A percentile compares a stretch with the other conserved stretches of the same genome.
Conservation (phyloP, 2,329 filamentous ascomycete genomes). For the Daldinia sp. region DNA sequence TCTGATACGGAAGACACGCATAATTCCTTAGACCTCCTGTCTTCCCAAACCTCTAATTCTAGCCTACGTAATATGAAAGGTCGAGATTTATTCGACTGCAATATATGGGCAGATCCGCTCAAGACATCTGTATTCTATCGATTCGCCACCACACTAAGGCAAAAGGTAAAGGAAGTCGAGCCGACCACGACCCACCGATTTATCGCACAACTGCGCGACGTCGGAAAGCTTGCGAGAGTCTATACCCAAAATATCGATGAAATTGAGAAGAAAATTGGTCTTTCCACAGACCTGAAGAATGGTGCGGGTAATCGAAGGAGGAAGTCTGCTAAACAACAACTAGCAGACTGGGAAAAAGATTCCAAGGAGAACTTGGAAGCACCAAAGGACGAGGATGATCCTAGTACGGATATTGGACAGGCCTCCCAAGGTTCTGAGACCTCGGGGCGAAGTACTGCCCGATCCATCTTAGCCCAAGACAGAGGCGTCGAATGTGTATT, state of each 20-base stretch:
- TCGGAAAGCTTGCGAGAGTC: conserved; percentile 75
- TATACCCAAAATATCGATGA: conserved; percentile 84
- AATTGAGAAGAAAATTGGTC: conserved; percentile 76
- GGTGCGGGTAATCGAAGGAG: conserved; percentile 72
- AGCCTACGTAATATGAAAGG: conserved; percentile 74
- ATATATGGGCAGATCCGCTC: conserved; percentile 75
- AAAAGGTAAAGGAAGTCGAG: conserved; percentile 71
- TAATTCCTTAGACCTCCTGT: conserved; percentile 55
- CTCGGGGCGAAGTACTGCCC: conserved; percentile 35
- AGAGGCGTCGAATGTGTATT: conserved; percentile 75
- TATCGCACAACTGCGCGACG: conserved; percentile 74
- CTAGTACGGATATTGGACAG: conserved; percentile 40
- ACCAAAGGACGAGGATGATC: conserved; percentile 34
- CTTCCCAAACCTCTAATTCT: conserved; percentile 56
- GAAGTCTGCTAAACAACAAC: conserved; percentile 55
- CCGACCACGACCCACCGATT: conserved; percentile 77
- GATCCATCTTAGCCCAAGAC: conserved; percentile 46
- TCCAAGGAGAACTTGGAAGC: conserved; percentile 48
- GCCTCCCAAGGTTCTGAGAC: conserved; percentile 39
- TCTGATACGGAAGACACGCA: conserved; percentile 62
- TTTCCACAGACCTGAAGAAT: conserved; percentile 70
- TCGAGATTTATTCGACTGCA: conserved; percentile 77
- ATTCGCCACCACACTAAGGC: conserved; percentile 75
- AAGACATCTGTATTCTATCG: conserved; percentile 79
- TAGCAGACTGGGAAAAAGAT: conserved; percentile 43